A percentile compares a stretch with the other conserved stretches of the same genome.
Conservation (phyloP, 306 rosid species). For the Rubus parviflorus region DNA sequence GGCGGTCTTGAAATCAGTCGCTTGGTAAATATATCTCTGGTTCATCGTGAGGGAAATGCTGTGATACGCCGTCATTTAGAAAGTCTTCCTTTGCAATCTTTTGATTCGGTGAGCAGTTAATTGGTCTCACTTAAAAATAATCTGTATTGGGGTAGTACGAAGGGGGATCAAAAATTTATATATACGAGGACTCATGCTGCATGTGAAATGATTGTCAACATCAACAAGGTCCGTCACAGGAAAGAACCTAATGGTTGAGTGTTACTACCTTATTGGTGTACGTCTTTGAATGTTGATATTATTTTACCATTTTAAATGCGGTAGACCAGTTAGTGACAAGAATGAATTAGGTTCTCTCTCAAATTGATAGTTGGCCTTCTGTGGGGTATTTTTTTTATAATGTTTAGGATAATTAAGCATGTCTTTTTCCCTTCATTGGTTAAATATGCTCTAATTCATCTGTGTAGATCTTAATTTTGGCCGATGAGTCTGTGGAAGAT, state of each 20-base stretch:
- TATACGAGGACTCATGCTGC: background rate
- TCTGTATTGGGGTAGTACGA: background rate
- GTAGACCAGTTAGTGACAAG: constrained; percentile 12
- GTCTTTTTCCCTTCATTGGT: background rate
- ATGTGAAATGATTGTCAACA: constrained; percentile 2
- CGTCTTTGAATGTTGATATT: background rate
- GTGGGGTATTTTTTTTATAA: background rate
- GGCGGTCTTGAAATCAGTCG: constrained; percentile 83
- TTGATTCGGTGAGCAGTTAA: constrained; percentile 73
- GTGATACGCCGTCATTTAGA: constrained; percentile 88
- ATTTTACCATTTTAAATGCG: constrained; percentile 6
- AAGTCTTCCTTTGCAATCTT: constrained; percentile 87
- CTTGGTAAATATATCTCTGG: constrained; percentile 69
- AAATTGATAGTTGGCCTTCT: background rate
- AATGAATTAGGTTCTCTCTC: constrained; percentile 15
- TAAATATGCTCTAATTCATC: constrained; percentile 10
- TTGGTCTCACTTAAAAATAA: constrained; percentile 15
- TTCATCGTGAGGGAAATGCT: constrained; percentile 91
- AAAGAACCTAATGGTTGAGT: constrained; percentile 6
- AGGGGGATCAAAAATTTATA: background rate
- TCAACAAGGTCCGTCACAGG: constrained; percentile 13
- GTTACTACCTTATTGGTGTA: constrained; percentile 13
- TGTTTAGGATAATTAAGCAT: background rate
- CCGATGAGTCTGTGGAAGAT: constrained; percentile 95
- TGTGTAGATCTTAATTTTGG: constrained; percentile 78